Percentiles rank a stretch among this genome's conserved stretches.
These are phyloP conservation scores for Fusarium agapanthi DNA, from an alignment of 2,329 filamentous ascomycete genomes.

Conservation along the genomic window DNA sequence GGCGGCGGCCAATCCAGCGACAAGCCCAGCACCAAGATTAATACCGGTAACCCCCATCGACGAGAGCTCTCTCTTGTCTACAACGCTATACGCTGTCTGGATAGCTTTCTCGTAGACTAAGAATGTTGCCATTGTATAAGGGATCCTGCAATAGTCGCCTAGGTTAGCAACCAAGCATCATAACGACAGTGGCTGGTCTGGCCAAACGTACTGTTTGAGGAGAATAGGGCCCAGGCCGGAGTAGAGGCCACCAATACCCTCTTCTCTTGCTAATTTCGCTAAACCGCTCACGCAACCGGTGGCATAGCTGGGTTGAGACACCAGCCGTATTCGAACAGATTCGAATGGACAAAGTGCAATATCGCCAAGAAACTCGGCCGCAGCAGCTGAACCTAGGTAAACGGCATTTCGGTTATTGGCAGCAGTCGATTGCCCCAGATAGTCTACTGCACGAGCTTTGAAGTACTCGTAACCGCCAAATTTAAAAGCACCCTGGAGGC, in stretches of 20 bases:
- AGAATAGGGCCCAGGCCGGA: neutral
- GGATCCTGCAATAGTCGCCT: neutral
- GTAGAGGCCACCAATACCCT: neutral
- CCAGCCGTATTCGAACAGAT: neutral
- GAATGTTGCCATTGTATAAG: neutral
- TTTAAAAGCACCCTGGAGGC: neutral
- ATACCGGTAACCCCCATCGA: neutral
- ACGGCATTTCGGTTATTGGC: neutral
- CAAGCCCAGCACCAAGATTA: neutral
- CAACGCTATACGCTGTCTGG: neutral
- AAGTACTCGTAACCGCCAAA: neutral
- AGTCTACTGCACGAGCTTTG: neutral
- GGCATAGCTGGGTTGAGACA: neutral
- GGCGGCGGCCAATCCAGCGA: neutral
- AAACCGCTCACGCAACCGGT: neutral
- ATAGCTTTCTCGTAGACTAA: neutral
- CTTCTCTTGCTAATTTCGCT: neutral
- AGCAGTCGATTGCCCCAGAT: neutral
- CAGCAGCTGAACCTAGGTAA: neutral
- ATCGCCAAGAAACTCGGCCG: neutral
- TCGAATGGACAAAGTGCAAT: neutral
- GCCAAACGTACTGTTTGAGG: neutral
- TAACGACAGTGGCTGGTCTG: neutral
- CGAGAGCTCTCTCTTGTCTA: neutral
- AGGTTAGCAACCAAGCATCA: neutral